Base-by-base conservation (phyloP, 805 yeast genomes). In the Nakazawaea ishiwadae region DNA sequence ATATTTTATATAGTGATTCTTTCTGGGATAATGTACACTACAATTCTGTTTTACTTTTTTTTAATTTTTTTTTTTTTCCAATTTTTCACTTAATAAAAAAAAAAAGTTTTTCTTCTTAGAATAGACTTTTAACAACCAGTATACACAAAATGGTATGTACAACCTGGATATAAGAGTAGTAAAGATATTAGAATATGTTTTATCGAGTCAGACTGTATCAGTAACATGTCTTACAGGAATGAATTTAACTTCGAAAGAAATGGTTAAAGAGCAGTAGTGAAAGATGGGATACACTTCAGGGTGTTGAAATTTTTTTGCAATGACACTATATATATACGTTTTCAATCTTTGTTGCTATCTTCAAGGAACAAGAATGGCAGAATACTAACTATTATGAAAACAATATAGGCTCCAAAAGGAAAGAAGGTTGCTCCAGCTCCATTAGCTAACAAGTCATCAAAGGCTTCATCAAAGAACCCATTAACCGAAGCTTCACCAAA, bases 391-490 rank as follows among this genome's bases (percentile, higher is more conserved):
- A 18, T 16, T 24, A 19, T 19, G 20, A 32, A 21, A 20, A 12
- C 17, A 18, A 18, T 19, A 31, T 26, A 41, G 44, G 44, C 44
- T 42, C 44, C 41, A 42, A 37, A 37, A 37, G 45, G 41, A 43
- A 81, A 78, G 77, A 89, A 87, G 80, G 95, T 88, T 64, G 97
- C 96, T 63, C 96, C 97, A 79, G 91, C 97, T 69, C 99, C 99
- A 71, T 84, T 89, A 68, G 89, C 96, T 67, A 65, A 85, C 60
- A 79, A 85, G 73, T 62, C 75, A 52, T 68, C 75, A 59, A 63
- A 75, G 31, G 59, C 59, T 58, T 71, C 58, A 48, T 48, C 70
- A 31, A 75, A 77, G 75, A 88, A 87, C 81, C 96, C 96, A 60
- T 76, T 90, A 68, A 70, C 87, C 64, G 95, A 85, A 71, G 73